Conservation (phyloP, 768 basidiomycete genomes). For the Boletus tomentosulus region DNA sequence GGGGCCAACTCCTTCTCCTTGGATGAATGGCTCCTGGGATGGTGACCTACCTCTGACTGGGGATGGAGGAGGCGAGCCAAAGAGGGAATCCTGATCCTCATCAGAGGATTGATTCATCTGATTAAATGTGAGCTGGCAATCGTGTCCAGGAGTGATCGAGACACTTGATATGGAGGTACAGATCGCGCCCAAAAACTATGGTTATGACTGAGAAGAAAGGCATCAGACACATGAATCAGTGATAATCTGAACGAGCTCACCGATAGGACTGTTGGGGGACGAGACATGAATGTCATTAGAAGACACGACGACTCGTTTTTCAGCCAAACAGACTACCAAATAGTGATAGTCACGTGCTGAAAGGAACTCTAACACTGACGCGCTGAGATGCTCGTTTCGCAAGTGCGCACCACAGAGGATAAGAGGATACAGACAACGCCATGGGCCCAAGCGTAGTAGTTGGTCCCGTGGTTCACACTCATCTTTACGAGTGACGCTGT, state of each 20-base stretch:
- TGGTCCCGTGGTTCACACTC: too few species aligned
- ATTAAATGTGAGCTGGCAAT: constrained; percentile 13
- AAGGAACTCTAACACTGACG: too few species aligned
- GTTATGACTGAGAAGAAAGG: not conserved
- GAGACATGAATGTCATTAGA: not conserved
- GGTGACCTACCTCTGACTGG: constrained; percentile 74
- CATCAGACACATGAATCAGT: not conserved
- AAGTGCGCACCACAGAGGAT: too few species aligned
- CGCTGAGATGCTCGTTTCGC: too few species aligned
- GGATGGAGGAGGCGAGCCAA: constrained; percentile 74
- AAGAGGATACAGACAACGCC: too few species aligned
- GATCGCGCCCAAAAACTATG: not conserved
- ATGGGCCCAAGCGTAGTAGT: too few species aligned
- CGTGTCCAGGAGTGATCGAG: constrained; percentile 11
- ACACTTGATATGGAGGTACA: constrained; percentile 11
- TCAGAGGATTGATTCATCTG: constrained; percentile 20
- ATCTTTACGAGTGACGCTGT: too few species aligned
- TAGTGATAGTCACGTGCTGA: not conserved
- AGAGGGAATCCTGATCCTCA: constrained; percentile 66
- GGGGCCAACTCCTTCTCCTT: constrained; percentile 14
- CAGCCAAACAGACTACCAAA: not conserved
- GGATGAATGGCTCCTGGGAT: constrained; percentile 40
- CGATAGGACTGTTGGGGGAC: not conserved
- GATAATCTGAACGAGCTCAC: not conserved
- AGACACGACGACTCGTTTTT: not conserved